Evolutionary conservation across 208 protist species (phyloP).

Genomic region (Paratrypanosoma confusum): DNA sequence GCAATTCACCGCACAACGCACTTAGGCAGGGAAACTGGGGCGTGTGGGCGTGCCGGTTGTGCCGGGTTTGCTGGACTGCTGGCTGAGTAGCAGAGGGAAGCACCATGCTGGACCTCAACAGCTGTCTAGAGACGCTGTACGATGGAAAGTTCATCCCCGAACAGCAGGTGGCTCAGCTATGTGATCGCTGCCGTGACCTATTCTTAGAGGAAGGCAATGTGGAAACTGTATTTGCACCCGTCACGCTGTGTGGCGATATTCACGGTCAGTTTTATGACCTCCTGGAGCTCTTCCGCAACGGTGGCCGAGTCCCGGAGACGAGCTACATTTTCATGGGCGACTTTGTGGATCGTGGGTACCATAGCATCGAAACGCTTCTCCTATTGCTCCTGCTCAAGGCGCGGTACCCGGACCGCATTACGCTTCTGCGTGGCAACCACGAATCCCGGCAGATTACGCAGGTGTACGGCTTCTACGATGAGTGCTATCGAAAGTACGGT

Average conservation of each 20-base stretch:
- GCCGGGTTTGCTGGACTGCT: neutral
- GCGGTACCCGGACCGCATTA: constrained; percentile 90
- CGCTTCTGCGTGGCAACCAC: constrained; percentile 95
- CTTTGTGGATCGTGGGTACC: constrained; percentile 92
- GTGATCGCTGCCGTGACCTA: constrained; percentile 81
- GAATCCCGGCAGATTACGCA: constrained; percentile 95
- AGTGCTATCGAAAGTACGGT: constrained; percentile 92
- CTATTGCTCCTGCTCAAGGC: constrained; percentile 90
- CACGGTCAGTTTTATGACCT: constrained; percentile 99
- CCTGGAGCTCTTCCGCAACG: constrained; percentile 94
- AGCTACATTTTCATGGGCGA: constrained; percentile 90
- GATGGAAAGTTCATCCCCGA: constrained; percentile 88
- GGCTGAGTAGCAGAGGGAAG: neutral
- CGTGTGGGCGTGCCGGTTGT: neutral
- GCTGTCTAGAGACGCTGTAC: constrained; percentile 63
- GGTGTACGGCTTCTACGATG: constrained; percentile 96
- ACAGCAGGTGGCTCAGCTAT: constrained; percentile 80
- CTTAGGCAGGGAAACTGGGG: too few relatives aligned
- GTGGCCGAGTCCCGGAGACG: constrained; percentile 77
- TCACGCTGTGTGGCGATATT: constrained; percentile 99
- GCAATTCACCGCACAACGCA: too few relatives aligned
- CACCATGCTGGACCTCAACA: constrained; percentile 29
- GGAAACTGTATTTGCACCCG: constrained; percentile 89
- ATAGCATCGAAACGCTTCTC: constrained; percentile 89
- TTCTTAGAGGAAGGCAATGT: constrained; percentile 93